Base-by-base conservation (phyloP, 495 filamentous ascomycete genomes). In the Amphirosellinia nigrospora region DNA sequence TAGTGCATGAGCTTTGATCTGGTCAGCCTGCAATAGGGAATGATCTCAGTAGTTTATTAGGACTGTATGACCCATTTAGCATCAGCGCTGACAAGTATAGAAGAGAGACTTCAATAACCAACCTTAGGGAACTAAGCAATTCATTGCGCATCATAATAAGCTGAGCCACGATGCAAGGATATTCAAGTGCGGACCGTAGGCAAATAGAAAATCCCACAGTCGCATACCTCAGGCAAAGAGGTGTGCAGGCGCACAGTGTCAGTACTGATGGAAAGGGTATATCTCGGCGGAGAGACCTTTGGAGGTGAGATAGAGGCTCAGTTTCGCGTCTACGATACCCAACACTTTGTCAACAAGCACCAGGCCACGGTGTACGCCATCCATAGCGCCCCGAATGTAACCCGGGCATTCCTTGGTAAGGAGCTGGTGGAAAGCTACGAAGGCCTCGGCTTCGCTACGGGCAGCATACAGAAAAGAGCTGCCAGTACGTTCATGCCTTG, bases 401-500 rank as follows among this genome's bases (percentile, higher is more conserved):
- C 93, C 94, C 0, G 96, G 96, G 71, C 92, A 94, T 81, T 98
- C 95, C 43, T 86, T 85, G 10, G 93, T 96, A 71, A 98, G 89
- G 71, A 97, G 94, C 48, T 89, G 89, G 75, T 96, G 89, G 78
- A 99, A 98, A 11, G 94, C 89, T 34, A 92, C 89, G 67, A 97
- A 98, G 13, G 96, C 96, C 78, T 99, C 94, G 0, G 94, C 92
- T 79, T 99, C 96, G 74, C 93, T 97, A 70, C 93, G 90, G 21
- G 96, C 94, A 3, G 94, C 94, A 79, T 99, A 99, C 50, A 86
- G 74, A 99, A 98, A 0, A 96, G 96, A 10, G 96, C 96, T 43
- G 93, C 94, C n/a, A 99, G 88, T n/a, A 98, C 95, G 77, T 98
- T 99, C 96, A 99, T 98, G 68, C 96, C 96, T 78, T 99, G 96